A percentile compares a stretch with the other conserved stretches of the same genome.
Evolutionary conservation across 495 filamentous ascomycete genomes (phyloP).

Genomic region (Rhizodiscina lignyota): DNA sequence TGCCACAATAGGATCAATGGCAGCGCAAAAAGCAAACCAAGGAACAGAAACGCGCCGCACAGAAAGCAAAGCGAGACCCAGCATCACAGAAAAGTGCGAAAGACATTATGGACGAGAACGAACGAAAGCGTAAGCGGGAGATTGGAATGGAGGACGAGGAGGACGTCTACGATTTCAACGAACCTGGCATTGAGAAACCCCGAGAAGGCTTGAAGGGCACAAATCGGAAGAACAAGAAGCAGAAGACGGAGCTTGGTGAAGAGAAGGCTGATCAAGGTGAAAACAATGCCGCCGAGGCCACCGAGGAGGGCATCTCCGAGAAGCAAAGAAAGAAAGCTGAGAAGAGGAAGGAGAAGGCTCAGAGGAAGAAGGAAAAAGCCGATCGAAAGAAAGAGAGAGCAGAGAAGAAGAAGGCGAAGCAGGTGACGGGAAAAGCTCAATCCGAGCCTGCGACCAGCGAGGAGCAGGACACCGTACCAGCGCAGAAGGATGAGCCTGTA

Average conservation of each 20-base stretch:
- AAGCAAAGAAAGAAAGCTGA: slow-evolving; percentile 19
- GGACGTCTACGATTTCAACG: slow-evolving; percentile 12
- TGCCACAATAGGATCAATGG: slow-evolving; percentile 21
- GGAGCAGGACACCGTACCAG: no score
- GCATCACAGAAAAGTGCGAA: slow-evolving; percentile 38
- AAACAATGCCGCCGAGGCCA: slow-evolving; percentile 17
- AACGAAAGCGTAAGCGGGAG: slow-evolving; percentile 21
- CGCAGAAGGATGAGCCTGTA: no score
- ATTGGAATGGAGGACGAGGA: no score
- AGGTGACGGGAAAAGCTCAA: slow-evolving; percentile 26
- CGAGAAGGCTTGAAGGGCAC: slow-evolving; percentile 16
- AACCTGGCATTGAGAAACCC: slow-evolving; percentile 12
- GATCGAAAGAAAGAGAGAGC: slow-evolving; percentile 28
- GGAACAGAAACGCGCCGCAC: slow-evolving; percentile 19
- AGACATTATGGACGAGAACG: slow-evolving; percentile 40
- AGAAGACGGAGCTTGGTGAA: slow-evolving; percentile 20
- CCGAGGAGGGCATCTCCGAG: slow-evolving; percentile 14
- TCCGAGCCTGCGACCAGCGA: no score
- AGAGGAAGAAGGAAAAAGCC: slow-evolving; percentile 23
- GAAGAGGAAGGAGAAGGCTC: slow-evolving; percentile 15
- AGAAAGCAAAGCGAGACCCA: slow-evolving; percentile 64
- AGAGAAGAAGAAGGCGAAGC: slow-evolving; percentile 25
- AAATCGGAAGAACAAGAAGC: slow-evolving; percentile 23
- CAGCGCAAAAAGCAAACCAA: slow-evolving; percentile 28
- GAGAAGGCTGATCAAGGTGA: slow-evolving; percentile 21